Percentiles rank a stretch among this genome's conserved stretches.
Conservation (phyloP, 2,329 filamentous ascomycete genomes). For the Colletotrichum acutatum region DNA sequence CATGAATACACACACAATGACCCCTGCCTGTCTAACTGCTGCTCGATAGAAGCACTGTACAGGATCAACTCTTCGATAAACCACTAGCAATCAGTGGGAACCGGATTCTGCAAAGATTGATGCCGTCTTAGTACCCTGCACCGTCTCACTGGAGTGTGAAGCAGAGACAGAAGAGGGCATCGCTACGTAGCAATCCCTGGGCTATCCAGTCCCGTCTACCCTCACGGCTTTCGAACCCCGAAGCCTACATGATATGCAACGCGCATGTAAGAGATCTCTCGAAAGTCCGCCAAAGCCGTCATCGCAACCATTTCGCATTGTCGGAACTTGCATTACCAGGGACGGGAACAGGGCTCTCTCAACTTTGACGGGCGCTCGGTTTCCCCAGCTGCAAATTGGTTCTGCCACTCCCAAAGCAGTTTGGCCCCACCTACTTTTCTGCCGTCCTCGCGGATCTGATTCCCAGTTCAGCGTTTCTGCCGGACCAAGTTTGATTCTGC, state of each 20-base stretch:
- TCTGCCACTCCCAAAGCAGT: not conserved
- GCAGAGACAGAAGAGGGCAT: not conserved
- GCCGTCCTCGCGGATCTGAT: not conserved
- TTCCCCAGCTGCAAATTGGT: not conserved
- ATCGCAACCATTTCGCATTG: not conserved
- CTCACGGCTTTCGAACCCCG: too few relatives aligned
- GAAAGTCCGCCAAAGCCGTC: not conserved
- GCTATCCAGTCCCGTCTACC: too few relatives aligned
- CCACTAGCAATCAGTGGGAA: not conserved
- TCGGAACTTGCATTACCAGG: not conserved
- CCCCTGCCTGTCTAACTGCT: too few relatives aligned
- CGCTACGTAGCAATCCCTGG: not conserved
- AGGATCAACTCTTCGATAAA: not conserved
- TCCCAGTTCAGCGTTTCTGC: not conserved
- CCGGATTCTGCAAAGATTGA: not conserved
- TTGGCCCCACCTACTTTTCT: not conserved
- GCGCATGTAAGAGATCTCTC: not conserved
- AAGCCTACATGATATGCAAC: too few relatives aligned
- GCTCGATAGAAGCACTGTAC: not conserved
- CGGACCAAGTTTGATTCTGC: not conserved
- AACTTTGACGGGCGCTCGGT: not conserved
- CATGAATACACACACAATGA: too few relatives aligned
- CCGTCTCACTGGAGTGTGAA: not conserved
- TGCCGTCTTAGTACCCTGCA: not conserved
- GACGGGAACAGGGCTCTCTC: not conserved